These are phyloP conservation scores for Hymenoscyphus albidus DNA, from an alignment of 2,329 filamentous ascomycete genomes.

Conservation along the genomic window DNA sequence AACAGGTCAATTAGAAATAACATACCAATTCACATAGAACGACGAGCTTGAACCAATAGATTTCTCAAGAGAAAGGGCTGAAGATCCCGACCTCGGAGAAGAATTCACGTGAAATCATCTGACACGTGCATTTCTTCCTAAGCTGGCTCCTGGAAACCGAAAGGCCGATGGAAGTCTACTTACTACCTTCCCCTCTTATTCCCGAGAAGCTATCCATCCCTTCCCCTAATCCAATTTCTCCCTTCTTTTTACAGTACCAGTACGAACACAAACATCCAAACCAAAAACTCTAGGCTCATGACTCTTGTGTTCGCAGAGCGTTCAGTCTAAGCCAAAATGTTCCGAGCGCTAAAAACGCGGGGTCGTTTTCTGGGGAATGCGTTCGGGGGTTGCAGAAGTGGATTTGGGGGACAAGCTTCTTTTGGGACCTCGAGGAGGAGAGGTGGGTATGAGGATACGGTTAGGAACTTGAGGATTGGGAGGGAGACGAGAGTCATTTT, in stretches of 20 bases:
- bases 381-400: neutral
- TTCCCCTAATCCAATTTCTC: neutral
- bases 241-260: neutral
- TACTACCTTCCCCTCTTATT: neutral
- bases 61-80: neutral
- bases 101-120: neutral
- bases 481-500: slow-evolving; percentile 64
- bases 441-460: slow-evolving; percentile 47
- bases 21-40: neutral
- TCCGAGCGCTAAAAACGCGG: slow-evolving; percentile 12
- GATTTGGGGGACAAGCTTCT: neutral
- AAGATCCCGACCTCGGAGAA: neutral
- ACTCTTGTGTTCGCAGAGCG: neutral
- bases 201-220: neutral
- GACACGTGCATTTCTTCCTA: neutral
- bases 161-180: no score
- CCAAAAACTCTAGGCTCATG: neutral
- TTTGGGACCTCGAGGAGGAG: slow-evolving; percentile 23
- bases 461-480: slow-evolving; percentile 63
- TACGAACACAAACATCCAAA: neutral
- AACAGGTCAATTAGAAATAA: neutral
- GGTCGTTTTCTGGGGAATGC: slow-evolving; percentile 12
- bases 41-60: neutral
- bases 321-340: neutral
- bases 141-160: no score